phyloP scores from a whole-genome alignment of 2,329 filamentous ascomycete genomes.

The Coccinonectria pachysandricola region DNA sequence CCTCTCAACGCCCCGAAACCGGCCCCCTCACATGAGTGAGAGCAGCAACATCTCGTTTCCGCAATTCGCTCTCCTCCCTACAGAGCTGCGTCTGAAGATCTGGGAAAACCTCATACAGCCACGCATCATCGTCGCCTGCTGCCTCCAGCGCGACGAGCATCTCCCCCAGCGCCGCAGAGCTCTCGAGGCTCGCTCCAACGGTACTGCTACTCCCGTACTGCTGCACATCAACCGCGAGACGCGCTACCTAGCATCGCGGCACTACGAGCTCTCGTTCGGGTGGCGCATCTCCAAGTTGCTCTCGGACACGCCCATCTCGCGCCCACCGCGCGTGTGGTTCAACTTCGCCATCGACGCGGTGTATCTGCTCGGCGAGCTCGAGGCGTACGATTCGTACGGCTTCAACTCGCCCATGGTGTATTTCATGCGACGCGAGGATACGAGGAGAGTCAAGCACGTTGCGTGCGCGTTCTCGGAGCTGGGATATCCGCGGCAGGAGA shows the following conservation, averaged over 20 bases:
- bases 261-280: slow-evolving; percentile 36
- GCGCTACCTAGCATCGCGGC: slow-evolving; percentile 28
- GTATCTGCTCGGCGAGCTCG: slow-evolving; percentile 37
- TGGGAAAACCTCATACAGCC: slow-evolving; percentile 36
- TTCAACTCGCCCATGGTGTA: slow-evolving; percentile 39
- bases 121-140: slow-evolving; percentile 34
- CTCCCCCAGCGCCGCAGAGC: slow-evolving; percentile 20
- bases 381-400: slow-evolving; percentile 35
- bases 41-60: slow-evolving; percentile 19
- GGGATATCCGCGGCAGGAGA: slow-evolving; percentile 30
- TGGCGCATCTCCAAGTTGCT: slow-evolving; percentile 36
- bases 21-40: no score
- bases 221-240: slow-evolving; percentile 34
- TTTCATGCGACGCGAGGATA: slow-evolving; percentile 34
- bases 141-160: slow-evolving; percentile 24
- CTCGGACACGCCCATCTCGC: slow-evolving; percentile 23
- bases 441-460: slow-evolving; percentile 31
- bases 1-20: slow-evolving; percentile 11
- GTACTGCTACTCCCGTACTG: slow-evolving; percentile 28
- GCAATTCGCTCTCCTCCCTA: slow-evolving; percentile 30
- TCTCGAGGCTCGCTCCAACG: slow-evolving; percentile 16
- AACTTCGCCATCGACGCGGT: slow-evolving; percentile 37
- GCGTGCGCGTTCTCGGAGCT: slow-evolving; percentile 35
- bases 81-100: slow-evolving; percentile 38
- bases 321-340: slow-evolving; percentile 34